Evolutionary conservation across 2,329 filamentous ascomycete species (phyloP), one percentile per base, ranked within the genome.

Genomic region (Rhinocladiella similis): DNA sequence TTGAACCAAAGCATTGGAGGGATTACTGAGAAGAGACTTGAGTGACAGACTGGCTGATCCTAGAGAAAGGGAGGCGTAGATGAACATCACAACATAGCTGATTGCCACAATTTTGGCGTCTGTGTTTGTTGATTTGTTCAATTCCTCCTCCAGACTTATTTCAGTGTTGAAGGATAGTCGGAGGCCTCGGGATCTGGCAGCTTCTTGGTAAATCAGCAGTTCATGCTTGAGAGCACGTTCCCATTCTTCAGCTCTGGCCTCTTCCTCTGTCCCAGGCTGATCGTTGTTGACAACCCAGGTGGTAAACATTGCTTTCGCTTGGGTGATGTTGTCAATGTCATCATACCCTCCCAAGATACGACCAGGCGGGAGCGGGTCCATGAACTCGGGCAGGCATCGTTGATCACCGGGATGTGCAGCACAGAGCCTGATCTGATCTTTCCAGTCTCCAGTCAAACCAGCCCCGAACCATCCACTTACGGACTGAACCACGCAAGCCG

Each of bases 71-170:
- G 93, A 97, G 3, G 92, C 94, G 69, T 99, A 99, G 60, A 99
- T 76, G 73, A 99, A 99, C 94, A 99, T 99, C 77, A 97, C 90
- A 62, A 97, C 82, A 75, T 99, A 99, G 79, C 93, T 97, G 73
- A 99, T 88, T 52, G 93, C 85, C 20, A 99, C 86, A 67, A 99
- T 99, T 72, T 93, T 97, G 43, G 93, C 95, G 72, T 99, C 94
- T 0, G 94, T 97, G 72, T 99, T 99, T 48, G 91, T 97, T 36
- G 91, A 96, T 75, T 97, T 96, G 78, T 97, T 99, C 56, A 99
- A 80, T 69, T 99, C 94, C 70, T 97, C 83, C 70, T 97, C 93
- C 59, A 99, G 77, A 72, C 92, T 97, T 72, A 93, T 90, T 74
- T 99, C 94, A 0, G 94, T 96, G 48, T 86, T 96, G 80, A 97